Evolutionary conservation across 2,329 filamentous ascomycete genomes (phyloP), one percentile per base, ranked within the genome.

Genomic region (Parascedosporium putredinis): DNA sequence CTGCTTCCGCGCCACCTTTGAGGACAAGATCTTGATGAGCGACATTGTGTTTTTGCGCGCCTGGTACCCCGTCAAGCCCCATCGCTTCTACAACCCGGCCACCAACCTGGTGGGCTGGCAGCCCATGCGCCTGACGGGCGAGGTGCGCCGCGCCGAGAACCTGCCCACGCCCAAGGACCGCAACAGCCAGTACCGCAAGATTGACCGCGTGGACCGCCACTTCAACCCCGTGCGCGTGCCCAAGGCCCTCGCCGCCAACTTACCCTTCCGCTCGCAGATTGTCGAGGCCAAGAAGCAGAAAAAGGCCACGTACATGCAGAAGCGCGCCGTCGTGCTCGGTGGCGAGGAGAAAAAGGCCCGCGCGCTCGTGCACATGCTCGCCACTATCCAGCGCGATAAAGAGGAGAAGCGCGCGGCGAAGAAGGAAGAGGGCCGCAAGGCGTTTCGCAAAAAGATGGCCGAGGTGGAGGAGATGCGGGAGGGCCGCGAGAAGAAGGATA

Each of bases 11-110:
- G 93, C 93, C 22, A 97, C 93, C 0, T 98, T 98, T 58, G 93
- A 98, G 67, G 93, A 98, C 76, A 98, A 97, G 72, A 88, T 98
- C 54, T 76, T 98, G 47, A 89, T 95, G 78, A 88, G 83, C 65
- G 93, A 98, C 64, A 94, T 98, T 57, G 86, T 97, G 54, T 97
- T 98, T 73, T 70, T 98, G 34, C 81, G 93, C 45, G 91, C 93
- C 2, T 98, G 94, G 94, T 97, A 94, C 67, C 88, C 93, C 8
- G 83, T 98, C 66, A 89, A 89, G 61, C 93, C 93, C 2, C 89
- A 89, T 66, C 84, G 90, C 52, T 98, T 95, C 78, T 96, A 96
- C 74, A 96, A 97, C 67, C 87, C 89, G 1, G 90, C 94, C 50
- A 93, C 88, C 52, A 95, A 98, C 67, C 78, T 97, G 34, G 76